phyloP scores from a whole-genome alignment of 129 eudicot genomes.

The Helichrysum umbraculigerum region DNA sequence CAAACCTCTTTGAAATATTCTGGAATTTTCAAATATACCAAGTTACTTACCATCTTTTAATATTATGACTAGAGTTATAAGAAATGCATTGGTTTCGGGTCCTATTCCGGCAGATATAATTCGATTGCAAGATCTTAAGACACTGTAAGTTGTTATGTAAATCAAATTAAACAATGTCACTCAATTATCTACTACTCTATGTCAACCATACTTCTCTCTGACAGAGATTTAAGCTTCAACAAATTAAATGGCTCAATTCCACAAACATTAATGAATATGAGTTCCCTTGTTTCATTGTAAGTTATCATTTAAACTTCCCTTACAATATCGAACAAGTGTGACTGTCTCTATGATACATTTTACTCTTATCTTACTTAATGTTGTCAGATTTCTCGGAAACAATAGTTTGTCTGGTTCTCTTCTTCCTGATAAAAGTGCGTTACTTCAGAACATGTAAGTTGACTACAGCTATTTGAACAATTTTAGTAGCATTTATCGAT shows the following conservation, averaged over 20 bases:
- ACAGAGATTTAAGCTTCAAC: slow-evolving; percentile 83
- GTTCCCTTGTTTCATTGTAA: slow-evolving; percentile 59
- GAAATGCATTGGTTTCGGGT: slow-evolving; percentile 67
- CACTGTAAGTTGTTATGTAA: slow-evolving; percentile 47
- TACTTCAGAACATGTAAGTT: slow-evolving; percentile 64
- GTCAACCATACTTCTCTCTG: slow-evolving; percentile 35
- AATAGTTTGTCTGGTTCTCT: slow-evolving; percentile 64
- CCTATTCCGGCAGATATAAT: slow-evolving; percentile 47
- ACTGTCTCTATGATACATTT: background rate
- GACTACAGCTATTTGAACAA: slow-evolving; percentile 17
- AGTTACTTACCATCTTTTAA: slow-evolving; percentile 19
- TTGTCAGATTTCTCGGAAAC: slow-evolving; percentile 76
- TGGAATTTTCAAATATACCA: slow-evolving; percentile 3
- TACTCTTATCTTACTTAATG: slow-evolving; percentile 17
- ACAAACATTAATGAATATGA: slow-evolving; percentile 49
- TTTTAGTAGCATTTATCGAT: background rate
- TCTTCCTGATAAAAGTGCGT: slow-evolving; percentile 48
- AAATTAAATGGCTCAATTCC: slow-evolving; percentile 66
- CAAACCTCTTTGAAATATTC: slow-evolving; percentile 10
- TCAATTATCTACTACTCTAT: slow-evolving; percentile 13
- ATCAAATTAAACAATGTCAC: background rate
- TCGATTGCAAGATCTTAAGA: slow-evolving; percentile 37
- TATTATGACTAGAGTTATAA: slow-evolving; percentile 40
- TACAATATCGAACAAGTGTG: background rate
- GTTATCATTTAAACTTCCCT: slow-evolving; percentile 14